Evolutionary conservation across 257 asterid genomes (phyloP).

Genomic region (Misopates orontium): DNA sequence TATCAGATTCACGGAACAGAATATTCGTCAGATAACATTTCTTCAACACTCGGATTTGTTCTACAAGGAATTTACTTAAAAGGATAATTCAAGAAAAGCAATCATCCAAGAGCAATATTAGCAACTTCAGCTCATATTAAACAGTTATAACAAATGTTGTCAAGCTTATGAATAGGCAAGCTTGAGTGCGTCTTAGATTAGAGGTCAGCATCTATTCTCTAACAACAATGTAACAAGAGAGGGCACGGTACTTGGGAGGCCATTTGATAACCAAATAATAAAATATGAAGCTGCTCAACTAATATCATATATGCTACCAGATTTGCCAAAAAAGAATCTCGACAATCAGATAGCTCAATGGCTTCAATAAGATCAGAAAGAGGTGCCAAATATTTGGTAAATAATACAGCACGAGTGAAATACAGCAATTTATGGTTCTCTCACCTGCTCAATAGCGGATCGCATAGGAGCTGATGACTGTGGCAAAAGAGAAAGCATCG

Average conservation of each 20-base stretch:
- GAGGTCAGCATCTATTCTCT: not conserved
- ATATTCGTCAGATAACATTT: too few species aligned
- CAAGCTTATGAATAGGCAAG: not conserved
- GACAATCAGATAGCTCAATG: not conserved
- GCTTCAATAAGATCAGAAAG: not conserved
- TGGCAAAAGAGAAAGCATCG: constrained; percentile 91
- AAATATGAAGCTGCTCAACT: constrained; percentile 10
- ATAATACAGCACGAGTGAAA: constrained; percentile 9
- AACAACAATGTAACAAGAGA: not conserved
- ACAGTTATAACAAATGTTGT: too few species aligned
- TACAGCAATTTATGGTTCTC: constrained; percentile 25
- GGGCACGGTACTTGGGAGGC: not conserved
- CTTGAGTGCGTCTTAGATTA: constrained; percentile 6
- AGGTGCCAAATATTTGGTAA: constrained; percentile 8
- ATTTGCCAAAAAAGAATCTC: not conserved
- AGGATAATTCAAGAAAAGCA: too few species aligned
- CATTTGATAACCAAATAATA: not conserved
- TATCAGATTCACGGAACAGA: too few species aligned
- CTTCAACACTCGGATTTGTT: too few species aligned
- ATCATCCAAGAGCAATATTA: too few species aligned
- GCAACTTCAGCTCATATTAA: too few species aligned
- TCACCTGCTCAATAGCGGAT: constrained; percentile 89
- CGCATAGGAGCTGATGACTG: constrained; percentile 91
- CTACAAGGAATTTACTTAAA: too few species aligned
- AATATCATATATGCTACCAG: not conserved